phyloP scores from a whole-genome alignment of 495 filamentous ascomycete genomes.

The Talaromyces adpressus region DNA sequence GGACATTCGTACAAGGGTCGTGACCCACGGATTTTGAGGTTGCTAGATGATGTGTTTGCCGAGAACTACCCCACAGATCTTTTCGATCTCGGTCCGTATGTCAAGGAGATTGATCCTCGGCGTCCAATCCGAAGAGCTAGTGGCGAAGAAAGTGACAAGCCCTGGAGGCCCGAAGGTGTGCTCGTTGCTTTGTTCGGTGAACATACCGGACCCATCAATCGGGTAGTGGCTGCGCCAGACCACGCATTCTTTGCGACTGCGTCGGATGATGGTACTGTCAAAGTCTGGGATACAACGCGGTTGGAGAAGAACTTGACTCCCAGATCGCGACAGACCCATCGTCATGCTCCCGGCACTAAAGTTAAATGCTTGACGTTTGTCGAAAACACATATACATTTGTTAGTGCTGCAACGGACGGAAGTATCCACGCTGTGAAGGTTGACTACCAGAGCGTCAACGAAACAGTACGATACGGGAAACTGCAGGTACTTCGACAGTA shows the following conservation, averaged over 20 bases:
- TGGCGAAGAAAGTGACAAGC: slow-evolving; percentile 38
- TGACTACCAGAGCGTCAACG: slow-evolving; percentile 57
- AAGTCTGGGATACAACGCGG: slow-evolving; percentile 86
- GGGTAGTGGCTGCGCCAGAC: slow-evolving; percentile 78
- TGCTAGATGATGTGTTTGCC: slow-evolving; percentile 82
- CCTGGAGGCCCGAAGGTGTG: slow-evolving; percentile 79
- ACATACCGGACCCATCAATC: slow-evolving; percentile 74
- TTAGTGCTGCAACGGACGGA: slow-evolving; percentile 85
- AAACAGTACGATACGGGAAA: slow-evolving; percentile 66
- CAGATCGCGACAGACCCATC: slow-evolving; percentile 80
- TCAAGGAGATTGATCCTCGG: slow-evolving; percentile 59
- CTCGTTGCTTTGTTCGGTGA: slow-evolving; percentile 85
- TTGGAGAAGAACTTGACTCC: slow-evolving; percentile 86
- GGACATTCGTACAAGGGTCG: slow-evolving; percentile 77
- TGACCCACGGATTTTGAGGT: slow-evolving; percentile 77
- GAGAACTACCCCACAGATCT: slow-evolving; percentile 83
- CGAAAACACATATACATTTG: slow-evolving; percentile 88
- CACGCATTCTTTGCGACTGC: slow-evolving; percentile 92
- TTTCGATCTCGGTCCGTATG: slow-evolving; percentile 65
- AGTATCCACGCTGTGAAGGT: slow-evolving; percentile 85
- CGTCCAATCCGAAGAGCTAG: slow-evolving; percentile 57
- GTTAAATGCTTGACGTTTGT: slow-evolving; percentile 82
- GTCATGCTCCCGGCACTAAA: slow-evolving; percentile 58
- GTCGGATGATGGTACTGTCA: slow-evolving; percentile 86
- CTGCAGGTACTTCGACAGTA: slow-evolving; percentile 70